Evolutionary conservation across 148 eudicot genomes (phyloP), one percentile per base, ranked within the genome.

Genomic region (Vaccinium corymbosum): DNA sequence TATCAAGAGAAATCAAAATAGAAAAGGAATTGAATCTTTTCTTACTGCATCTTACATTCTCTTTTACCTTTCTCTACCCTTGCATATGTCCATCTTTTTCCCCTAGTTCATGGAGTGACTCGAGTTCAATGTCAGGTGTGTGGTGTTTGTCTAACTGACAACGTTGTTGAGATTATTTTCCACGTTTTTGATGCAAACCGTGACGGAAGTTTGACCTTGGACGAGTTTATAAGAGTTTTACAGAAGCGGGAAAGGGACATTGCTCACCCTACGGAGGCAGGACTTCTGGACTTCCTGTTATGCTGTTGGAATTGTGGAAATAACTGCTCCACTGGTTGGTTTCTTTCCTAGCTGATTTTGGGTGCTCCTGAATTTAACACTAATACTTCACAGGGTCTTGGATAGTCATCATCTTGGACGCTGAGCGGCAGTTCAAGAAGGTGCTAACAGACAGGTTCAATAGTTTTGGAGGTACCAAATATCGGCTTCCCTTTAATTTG

Each of bases 121-220:
- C 35, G 46, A 42, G 38, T 51, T 80, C 15, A 20, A 61, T 84
- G 57, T 19, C 91, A 88, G 93, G 92, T 91, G 8, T 93, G 95
- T 50, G 90, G 88, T 25, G 90, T 93, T 52, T 51, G 87, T 80
- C 87, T 93, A 52, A 83, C 81, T 6, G 93, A 90, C 72, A 88
- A 90, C 84, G 87, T 93, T 77, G 89, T 93, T 42, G 88, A 90
- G 35, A 74, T 93, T 57, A 77, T 93, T 17, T 93, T 85, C 90
- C 93, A 91, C 16, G 91, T 93, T 71, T 93, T 93, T 70, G 95
- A 93, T 76, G 81, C 89, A 13, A 93, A 93, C 46, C 73, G 89
- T 29, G 95, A 93, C 80, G 93, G 93, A 52, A 91, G 55, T 76
- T 77, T 93, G 88, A 89, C 91, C 71, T 64, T 79, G 4, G 89